phyloP scores from a whole-genome alignment of 2,329 filamentous ascomycete genomes.

The Colletotrichum higginsianum region DNA sequence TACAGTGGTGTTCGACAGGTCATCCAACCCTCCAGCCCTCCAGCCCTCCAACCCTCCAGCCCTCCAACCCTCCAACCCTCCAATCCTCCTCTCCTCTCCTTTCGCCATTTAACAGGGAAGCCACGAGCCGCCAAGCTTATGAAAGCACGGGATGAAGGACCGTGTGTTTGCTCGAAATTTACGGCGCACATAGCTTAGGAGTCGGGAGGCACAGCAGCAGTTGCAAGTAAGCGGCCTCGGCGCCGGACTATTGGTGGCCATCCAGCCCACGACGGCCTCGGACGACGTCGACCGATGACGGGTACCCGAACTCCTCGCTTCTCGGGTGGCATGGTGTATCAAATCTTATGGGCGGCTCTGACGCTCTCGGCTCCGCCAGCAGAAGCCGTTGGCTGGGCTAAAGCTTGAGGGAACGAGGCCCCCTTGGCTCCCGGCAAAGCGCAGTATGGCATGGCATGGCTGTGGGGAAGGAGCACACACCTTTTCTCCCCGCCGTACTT shows the following conservation, averaged over 20 bases:
- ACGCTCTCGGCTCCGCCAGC: constrained; percentile 12
- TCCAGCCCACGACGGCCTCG: neutral
- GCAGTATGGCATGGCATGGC: constrained; percentile 32
- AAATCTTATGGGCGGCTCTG: neutral
- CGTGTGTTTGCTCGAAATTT: constrained; percentile 2
- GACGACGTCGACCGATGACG: constrained; percentile 1
- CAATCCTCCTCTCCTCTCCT: too few species aligned
- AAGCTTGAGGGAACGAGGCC: constrained; percentile 1
- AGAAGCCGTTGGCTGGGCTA: constrained; percentile 24
- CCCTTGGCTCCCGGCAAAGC: constrained; percentile 10
- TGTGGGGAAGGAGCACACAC: constrained; percentile 28
- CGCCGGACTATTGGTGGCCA: neutral
- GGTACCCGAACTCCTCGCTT: constrained; percentile 22
- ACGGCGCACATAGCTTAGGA: neutral
- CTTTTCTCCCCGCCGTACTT: constrained; percentile 32
- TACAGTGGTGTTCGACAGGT: too few species aligned
- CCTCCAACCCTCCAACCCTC: too few species aligned
- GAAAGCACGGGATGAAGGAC: constrained; percentile 3
- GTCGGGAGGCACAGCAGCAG: neutral
- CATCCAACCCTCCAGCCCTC: too few species aligned
- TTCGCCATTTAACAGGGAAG: too few species aligned
- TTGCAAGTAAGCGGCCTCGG: constrained; percentile 18
- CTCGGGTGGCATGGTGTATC: neutral
- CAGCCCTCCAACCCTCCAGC: too few species aligned
- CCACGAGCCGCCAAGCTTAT: neutral